Conservation (phyloP, 331 rosid species). For the Dryas integrifolia region DNA sequence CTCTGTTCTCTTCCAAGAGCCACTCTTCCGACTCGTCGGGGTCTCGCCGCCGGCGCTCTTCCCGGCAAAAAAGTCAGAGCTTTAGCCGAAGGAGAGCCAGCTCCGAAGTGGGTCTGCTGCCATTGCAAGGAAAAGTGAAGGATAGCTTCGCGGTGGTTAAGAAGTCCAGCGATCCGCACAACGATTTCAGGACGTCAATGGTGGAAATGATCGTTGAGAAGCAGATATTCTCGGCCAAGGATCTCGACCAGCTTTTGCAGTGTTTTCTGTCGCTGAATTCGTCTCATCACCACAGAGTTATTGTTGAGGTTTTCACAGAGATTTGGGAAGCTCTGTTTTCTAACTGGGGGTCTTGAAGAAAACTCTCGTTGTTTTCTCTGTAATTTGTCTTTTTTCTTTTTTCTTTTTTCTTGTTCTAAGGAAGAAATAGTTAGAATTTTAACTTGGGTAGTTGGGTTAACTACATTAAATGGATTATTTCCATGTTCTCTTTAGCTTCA, state of each 20-base stretch:
- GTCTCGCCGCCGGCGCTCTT: constrained; percentile 34
- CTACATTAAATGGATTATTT: constrained; percentile 34
- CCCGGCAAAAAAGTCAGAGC: constrained; percentile 25
- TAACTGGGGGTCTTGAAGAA: constrained; percentile 51
- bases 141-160: constrained; percentile 88
- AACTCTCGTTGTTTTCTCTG: constrained; percentile 22
- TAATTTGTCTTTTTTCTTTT: constrained; percentile 4
- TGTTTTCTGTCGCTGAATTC: constrained; percentile 81
- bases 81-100: constrained; percentile 33
- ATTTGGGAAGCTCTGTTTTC: constrained; percentile 89
- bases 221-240: constrained; percentile 66
- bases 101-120: constrained; percentile 55
- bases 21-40: constrained; percentile 77
- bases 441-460: constrained; percentile 48
- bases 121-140: constrained; percentile 68
- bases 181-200: constrained; percentile 87
- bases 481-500: constrained; percentile 28
- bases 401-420: constrained; percentile 19
- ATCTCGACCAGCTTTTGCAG: constrained; percentile 86
- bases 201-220: constrained; percentile 95
- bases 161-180: constrained; percentile 86
- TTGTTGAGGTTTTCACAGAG: constrained; percentile 82
- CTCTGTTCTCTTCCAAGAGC: constrained; percentile 76
- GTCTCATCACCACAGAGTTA: constrained; percentile 61
- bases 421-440: constrained; percentile 23